Base-by-base conservation (phyloP, 768 basidiomycete genomes). In the Auriculariales sp. region DNA sequence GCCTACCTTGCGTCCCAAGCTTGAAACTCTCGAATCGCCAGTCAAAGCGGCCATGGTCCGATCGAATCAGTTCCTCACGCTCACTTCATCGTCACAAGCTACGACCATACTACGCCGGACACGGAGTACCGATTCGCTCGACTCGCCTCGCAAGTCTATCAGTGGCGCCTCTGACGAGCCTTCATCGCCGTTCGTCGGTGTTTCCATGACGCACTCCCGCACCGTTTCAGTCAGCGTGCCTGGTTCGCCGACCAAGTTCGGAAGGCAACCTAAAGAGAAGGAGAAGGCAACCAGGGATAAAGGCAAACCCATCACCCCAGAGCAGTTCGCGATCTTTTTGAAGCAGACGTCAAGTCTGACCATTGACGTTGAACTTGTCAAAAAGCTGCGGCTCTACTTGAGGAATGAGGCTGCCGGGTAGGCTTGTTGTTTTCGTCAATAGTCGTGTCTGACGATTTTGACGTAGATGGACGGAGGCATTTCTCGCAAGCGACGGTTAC, bases 41-140 rank as follows among this genome's bases (percentile, higher is more conserved):
- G 84, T 94, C 46, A 94, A 94, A 61, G 88, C 85, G 3, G 86
- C 85, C 11, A 92, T 94, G 86, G 69, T 94, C 50, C 89, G 86
- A 60, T 88, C 87, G 0, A 89, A 88, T 1, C 78, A 82, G 28
- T 73, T 75, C 25, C 67, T 86, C 61, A 42, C 45, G 33, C 51
- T 30, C 48, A 58, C 55, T 19, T 29, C 52, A 22, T 65, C 65
- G 32, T 73, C 76, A 2, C 55, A 60, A 15, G 74, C 77, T 3
- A 76, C 81, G 25, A 72, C 73, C 45, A 66, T 74, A 17, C 63
- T 88, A 29, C 78, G 87, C 39, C 76, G 76, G 55, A 78, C 79
- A 6, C 79, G 75, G 54, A 88, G 86, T 60, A 83, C 73, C 54
- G 82, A 86, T 51, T 83, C 81, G 1, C 65, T 88, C 15, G 66